Evolutionary conservation across 768 basidiomycete genomes (phyloP), one percentile per base, ranked within the genome.

Genomic region (Kwoniella sp.): DNA sequence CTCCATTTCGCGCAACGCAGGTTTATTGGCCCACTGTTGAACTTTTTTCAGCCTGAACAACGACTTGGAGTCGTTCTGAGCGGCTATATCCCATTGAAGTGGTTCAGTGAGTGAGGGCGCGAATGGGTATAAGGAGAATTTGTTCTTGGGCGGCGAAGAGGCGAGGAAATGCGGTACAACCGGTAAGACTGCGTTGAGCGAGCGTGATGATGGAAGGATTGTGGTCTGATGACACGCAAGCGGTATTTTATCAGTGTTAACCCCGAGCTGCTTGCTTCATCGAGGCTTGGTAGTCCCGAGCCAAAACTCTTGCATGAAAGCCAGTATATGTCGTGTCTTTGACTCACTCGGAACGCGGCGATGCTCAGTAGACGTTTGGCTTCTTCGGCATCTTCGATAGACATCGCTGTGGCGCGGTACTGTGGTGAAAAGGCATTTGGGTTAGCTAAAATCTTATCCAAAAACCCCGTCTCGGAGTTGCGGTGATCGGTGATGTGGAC

Each of bases 91-190:
- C 62, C 62, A 64, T 5, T 47, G 26, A 12, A 64, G 25, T 19
- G 62, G 56, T 21, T 56, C 55, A 12, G 55, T 57, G 36, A 53
- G 48, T 22, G 62, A 64, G 1, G 55, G 55, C n/a, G 24, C 30
- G 27, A 64, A 64, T 6, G 62, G 62, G 51, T 64, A 64, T 13
- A 64, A 30, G 25, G 62, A 50, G 56, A 64, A 64, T 44, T 29
- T 22, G 49, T 26, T 30, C 46, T 13, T 55, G 36, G 47, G 26
- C 22, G 27, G 52, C 30, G 55, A 24, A 49, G 49, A 51, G 40
- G 55, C 51, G 33, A 40, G 40, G 62, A 57, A 57, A 37, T 57
- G 56, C 24, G 56, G 37, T 25, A 24, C 6, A 2, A 33, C 56
- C 21, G 62, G 62, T 12, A 64, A 49, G 19, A 64, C 9, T 10